These are phyloP conservation scores for Dioscorea zingiberensis DNA, from an alignment of 106 monocot species.

Conservation along the genomic window DNA sequence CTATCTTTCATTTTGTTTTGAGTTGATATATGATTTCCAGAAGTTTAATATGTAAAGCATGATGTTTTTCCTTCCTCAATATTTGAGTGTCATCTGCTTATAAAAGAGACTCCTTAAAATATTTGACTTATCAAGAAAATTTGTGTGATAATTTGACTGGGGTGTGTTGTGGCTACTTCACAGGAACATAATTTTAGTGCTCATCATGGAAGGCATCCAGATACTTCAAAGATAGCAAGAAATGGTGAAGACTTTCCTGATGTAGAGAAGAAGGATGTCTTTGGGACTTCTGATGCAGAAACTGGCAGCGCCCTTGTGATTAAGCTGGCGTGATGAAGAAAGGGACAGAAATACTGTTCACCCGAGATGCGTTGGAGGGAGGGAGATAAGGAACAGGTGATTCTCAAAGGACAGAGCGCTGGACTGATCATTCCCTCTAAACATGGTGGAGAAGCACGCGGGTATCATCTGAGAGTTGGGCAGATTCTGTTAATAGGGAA, in stretches of 20 bases:
- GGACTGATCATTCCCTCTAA: conserved; percentile 45
- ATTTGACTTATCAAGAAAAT: too few relatives aligned
- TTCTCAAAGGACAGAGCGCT: conserved; percentile 46
- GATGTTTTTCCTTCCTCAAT: too few relatives aligned
- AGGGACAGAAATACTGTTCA: conserved; percentile 62
- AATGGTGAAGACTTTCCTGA: conserved; percentile 39
- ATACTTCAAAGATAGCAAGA: conserved; percentile 23
- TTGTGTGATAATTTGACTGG: too few relatives aligned
- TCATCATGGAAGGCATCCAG: conserved; percentile 28
- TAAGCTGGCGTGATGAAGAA: conserved; percentile 97
- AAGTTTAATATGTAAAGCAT: too few relatives aligned
- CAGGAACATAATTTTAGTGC: conserved; percentile 52
- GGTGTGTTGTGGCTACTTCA: conserved; percentile 5
- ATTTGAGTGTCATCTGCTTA: too few relatives aligned
- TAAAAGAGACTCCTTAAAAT: too few relatives aligned
- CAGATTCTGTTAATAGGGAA: conserved; percentile 48
- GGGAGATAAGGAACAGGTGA: conserved; percentile 59
- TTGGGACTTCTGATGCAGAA: conserved; percentile 65
- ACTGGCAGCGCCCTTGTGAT: conserved; percentile 52
- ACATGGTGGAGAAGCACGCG: conserved; percentile 42
- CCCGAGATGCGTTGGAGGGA: conserved; percentile 73
- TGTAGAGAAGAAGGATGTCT: conserved; percentile 58
- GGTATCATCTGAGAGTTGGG: conserved; percentile 45
- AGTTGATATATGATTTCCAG: too few relatives aligned
- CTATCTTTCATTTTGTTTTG: too few relatives aligned